phyloP scores from a whole-genome alignment of 768 basidiomycete species.

The Tricholomella constricta region DNA sequence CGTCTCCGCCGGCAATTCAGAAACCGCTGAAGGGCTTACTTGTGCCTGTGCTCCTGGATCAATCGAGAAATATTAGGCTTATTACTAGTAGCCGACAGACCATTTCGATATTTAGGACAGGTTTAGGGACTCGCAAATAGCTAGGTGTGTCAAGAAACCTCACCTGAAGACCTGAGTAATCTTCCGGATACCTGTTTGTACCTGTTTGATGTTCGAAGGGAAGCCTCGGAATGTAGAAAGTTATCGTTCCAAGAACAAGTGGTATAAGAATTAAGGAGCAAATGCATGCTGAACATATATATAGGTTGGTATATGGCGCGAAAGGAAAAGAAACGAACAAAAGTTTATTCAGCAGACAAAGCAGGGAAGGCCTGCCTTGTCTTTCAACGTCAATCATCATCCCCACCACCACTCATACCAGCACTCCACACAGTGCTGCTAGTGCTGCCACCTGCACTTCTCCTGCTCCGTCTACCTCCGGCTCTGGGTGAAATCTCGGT shows the following conservation, averaged over 20 bases:
- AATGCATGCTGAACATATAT: not conserved
- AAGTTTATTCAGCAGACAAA: not conserved
- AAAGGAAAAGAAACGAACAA: not conserved
- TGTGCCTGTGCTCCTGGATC: not conserved
- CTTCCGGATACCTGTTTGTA: not conserved
- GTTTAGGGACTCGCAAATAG: too few species aligned
- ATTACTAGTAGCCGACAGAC: slow-evolving; percentile 3
- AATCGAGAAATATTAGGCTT: not conserved
- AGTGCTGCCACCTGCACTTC: slow-evolving; percentile 66
- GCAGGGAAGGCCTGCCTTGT: not conserved
- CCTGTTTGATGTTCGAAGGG: not conserved
- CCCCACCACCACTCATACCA: slow-evolving; percentile 69
- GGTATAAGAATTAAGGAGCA: slow-evolving; percentile 9
- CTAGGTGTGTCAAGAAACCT: too few species aligned
- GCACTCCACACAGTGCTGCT: slow-evolving; percentile 88
- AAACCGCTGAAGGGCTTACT: slow-evolving; percentile 6
- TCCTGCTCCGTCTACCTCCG: slow-evolving; percentile 59
- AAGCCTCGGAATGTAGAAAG: too few species aligned
- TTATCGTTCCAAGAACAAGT: too few species aligned
- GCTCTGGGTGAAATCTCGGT: slow-evolving; percentile 68
- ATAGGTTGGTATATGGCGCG: not conserved
- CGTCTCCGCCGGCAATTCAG: slow-evolving; percentile 41
- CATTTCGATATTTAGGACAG: slow-evolving; percentile 4
- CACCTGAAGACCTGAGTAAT: not conserved
- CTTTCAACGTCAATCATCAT: slow-evolving; percentile 31